Evolutionary conservation across 2,329 filamentous ascomycete species (phyloP).

Genomic region (Cladophialophora carrionii): DNA sequence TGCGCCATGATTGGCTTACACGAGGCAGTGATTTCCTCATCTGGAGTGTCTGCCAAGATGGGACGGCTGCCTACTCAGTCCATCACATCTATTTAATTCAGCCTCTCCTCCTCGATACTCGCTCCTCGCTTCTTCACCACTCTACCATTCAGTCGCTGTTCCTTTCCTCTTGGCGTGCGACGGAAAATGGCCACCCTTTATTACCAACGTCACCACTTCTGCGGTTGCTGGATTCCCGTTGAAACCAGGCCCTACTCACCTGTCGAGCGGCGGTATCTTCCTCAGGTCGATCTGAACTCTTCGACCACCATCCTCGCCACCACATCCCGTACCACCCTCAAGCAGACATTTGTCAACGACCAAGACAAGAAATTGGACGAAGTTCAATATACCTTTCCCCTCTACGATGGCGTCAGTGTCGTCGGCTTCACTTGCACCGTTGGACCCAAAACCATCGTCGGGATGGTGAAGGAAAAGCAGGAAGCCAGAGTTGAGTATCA

Average conservation of each 20-base stretch:
- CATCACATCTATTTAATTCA: background rate
- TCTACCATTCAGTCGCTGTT: background rate
- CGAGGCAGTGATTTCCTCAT: background rate
- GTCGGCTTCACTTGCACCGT: constrained; percentile 69
- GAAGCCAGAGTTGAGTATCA: constrained; percentile 64
- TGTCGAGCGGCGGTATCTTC: constrained; percentile 54
- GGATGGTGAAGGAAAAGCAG: constrained; percentile 68
- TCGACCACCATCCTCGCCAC: constrained; percentile 65
- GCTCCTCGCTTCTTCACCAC: background rate
- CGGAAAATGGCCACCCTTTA: background rate
- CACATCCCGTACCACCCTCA: constrained; percentile 56
- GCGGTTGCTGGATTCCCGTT: constrained; percentile 32
- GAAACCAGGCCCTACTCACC: background rate
- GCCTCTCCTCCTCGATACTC: background rate
- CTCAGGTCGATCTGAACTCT: constrained; percentile 60
- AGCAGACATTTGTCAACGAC: constrained; percentile 65
- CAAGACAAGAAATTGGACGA: constrained; percentile 53
- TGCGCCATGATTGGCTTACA: background rate
- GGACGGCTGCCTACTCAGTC: background rate
- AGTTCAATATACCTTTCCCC: constrained; percentile 69
- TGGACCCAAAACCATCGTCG: constrained; percentile 58
- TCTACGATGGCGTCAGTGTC: constrained; percentile 73
- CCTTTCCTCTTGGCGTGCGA: background rate
- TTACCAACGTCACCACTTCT: constrained; percentile 8
- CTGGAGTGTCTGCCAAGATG: no score